These are phyloP conservation scores for Flaveria trinervia DNA, from an alignment of 129 eudicot genomes.

Conservation along the genomic window DNA sequence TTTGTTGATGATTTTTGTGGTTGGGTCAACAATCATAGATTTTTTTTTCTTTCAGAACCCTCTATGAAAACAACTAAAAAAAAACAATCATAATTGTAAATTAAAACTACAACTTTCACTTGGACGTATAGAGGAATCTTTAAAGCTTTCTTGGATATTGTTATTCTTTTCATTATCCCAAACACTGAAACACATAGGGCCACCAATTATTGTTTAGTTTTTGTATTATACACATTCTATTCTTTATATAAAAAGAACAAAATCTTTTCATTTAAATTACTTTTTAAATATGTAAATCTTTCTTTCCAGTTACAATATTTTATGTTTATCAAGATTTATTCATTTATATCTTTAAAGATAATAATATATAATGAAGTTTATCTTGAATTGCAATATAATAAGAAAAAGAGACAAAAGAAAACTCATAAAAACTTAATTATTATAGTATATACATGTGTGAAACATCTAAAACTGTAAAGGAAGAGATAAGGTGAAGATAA, in stretches of 20 bases:
- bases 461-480: slow-evolving; percentile 22
- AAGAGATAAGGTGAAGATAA: slow-evolving; percentile 33
- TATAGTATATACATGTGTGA: slow-evolving; percentile 20
- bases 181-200: background rate
- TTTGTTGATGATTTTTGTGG: background rate
- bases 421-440: background rate
- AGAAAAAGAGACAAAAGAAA: background rate
- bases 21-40: background rate
- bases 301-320: background rate
- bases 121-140: slow-evolving; percentile 20
- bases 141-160: slow-evolving; percentile 25
- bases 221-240: slow-evolving; percentile 24
- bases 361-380: background rate
- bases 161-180: slow-evolving; percentile 35
- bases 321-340: background rate
- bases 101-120: background rate
- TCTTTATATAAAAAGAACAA: background rate
- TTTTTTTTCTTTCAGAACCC: background rate
- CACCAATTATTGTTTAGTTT: slow-evolving; percentile 34
- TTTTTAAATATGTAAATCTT: background rate
- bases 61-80: background rate
- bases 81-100: background rate
- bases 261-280: background rate
- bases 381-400: background rate
- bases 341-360: background rate